phyloP scores from a whole-genome alignment of 164 flowering plant species.

The Amborella trichopoda region DNA sequence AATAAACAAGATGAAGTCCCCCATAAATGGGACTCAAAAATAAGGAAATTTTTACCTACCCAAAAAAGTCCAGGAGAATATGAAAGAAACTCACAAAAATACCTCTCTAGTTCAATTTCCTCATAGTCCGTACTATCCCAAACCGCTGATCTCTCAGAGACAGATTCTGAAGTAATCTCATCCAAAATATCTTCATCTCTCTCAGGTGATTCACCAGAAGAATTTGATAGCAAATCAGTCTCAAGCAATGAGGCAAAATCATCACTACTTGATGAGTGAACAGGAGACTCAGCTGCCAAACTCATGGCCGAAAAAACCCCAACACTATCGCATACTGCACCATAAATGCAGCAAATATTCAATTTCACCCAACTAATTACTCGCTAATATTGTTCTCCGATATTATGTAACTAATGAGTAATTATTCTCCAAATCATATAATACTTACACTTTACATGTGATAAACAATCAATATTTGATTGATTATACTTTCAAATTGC shows the following conservation, averaged over 20 bases:
- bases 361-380: too few relatives aligned
- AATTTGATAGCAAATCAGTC: conserved; percentile 26
- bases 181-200: conserved; percentile 18
- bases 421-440: too few relatives aligned
- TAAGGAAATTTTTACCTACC: not conserved
- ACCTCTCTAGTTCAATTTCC: conserved; percentile 3
- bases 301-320: conserved; percentile 17
- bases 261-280: conserved; percentile 57
- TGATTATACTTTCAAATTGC: too few relatives aligned
- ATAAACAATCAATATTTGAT: too few relatives aligned
- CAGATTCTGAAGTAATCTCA: too few relatives aligned
- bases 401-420: too few relatives aligned
- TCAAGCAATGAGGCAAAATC: conserved; percentile 55
- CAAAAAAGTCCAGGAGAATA: too few relatives aligned
- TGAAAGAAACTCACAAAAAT: too few relatives aligned
- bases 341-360: too few relatives aligned
- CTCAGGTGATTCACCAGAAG: conserved; percentile 17
- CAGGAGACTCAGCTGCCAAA: conserved; percentile 40
- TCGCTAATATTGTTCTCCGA: too few relatives aligned
- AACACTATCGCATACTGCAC: conserved; percentile 1
- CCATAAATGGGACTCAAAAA: not conserved
- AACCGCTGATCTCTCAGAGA: too few relatives aligned
- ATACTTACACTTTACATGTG: too few relatives aligned
- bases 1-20: not conserved
- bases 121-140: not conserved